Percentiles rank a stretch among this genome's conserved stretches.
These are phyloP conservation scores for Zopfia rhizophila DNA, from an alignment of 2,329 filamentous ascomycete genomes.

Conservation along the genomic window DNA sequence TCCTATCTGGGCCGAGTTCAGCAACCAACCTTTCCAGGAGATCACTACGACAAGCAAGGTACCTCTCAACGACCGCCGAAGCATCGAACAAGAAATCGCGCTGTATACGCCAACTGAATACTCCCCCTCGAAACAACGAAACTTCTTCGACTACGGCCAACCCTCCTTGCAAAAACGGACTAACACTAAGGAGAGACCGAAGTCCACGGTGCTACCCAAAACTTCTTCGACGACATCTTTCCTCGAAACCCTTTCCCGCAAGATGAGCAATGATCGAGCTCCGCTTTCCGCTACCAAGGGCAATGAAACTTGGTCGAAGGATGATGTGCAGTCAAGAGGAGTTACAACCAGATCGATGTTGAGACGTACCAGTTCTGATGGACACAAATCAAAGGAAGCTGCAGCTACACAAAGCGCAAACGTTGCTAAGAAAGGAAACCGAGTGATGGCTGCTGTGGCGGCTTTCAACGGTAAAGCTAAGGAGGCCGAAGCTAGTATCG, in stretches of 20 bases:
- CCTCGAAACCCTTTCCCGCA: slow-evolving; percentile 51
- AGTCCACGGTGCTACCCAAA: slow-evolving; percentile 60
- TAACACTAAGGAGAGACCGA: slow-evolving; percentile 57
- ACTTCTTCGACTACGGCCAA: slow-evolving; percentile 66
- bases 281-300: slow-evolving; percentile 47
- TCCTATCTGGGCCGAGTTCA: slow-evolving; percentile 85
- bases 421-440: slow-evolving; percentile 55
- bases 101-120: slow-evolving; percentile 70
- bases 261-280: slow-evolving; percentile 46
- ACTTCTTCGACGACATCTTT: slow-evolving; percentile 54
- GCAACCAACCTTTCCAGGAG: slow-evolving; percentile 49
- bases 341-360: slow-evolving; percentile 31
- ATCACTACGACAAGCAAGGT: slow-evolving; percentile 53
- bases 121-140: slow-evolving; percentile 69
- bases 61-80: slow-evolving; percentile 56
- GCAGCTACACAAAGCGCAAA: slow-evolving; percentile 24
- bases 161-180: slow-evolving; percentile 51
- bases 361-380: slow-evolving; percentile 43
- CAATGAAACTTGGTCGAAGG: slow-evolving; percentile 40
- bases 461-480: slow-evolving; percentile 67
- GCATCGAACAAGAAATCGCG: slow-evolving; percentile 65
- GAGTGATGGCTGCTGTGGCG: slow-evolving; percentile 73
- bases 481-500: slow-evolving; percentile 42
- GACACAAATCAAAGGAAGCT: slow-evolving; percentile 27
- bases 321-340: slow-evolving; percentile 33